phyloP scores from a whole-genome alignment of 345 rosid species.

The Hibiscus trionum region DNA sequence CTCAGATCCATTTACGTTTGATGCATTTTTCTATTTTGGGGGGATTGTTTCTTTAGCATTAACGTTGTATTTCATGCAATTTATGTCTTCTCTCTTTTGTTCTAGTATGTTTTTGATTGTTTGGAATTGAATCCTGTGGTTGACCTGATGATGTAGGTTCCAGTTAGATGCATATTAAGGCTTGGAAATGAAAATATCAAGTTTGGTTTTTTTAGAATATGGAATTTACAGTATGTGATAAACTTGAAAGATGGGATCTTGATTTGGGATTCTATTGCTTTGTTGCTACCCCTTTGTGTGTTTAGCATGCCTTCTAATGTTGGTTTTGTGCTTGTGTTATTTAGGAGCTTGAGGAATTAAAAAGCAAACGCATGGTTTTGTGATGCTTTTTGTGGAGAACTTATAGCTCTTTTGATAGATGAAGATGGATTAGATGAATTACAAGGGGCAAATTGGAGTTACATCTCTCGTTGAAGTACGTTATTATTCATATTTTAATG shows the following conservation, averaged over 20 bases:
- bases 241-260: conserved; percentile 1
- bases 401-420: conserved; percentile 6
- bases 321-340: background rate
- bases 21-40: background rate
- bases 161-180: background rate
- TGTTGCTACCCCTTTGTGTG: background rate
- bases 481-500: background rate
- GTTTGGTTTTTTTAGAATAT: background rate
- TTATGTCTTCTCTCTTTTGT: background rate
- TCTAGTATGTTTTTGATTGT: background rate
- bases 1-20: conserved; percentile 1
- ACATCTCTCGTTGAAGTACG: conserved; percentile 37
- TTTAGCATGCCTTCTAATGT: background rate
- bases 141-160: background rate
- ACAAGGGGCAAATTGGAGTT: conserved; percentile 28
- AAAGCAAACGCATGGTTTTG: background rate
- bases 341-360: background rate
- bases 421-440: conserved; percentile 50
- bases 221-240: background rate
- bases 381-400: conserved; percentile 6
- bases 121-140: background rate
- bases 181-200: background rate
- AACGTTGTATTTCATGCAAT: background rate
- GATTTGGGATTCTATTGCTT: background rate
- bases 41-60: background rate